Base-by-base conservation (phyloP, 169 alveolate genomes). In the Cardiosporidium cionae region DNA sequence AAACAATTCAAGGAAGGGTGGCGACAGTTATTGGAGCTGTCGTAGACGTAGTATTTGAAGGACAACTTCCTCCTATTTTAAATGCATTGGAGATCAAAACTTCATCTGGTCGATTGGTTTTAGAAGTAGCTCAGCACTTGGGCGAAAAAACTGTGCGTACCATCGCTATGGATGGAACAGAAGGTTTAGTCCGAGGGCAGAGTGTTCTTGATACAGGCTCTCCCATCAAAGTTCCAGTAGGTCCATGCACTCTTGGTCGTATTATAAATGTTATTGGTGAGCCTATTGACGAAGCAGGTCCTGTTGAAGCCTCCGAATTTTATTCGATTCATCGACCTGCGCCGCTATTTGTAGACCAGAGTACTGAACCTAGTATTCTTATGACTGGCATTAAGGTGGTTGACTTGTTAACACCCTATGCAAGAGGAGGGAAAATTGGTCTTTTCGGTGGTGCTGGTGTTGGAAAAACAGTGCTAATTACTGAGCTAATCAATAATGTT, bases 391-490 rank as follows among this genome's bases (percentile, higher is more conserved):
- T 81, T 27, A 80, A 96, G 83, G 98, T 94, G 67, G 96, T 96
- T 32, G 99, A 96, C 78, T 78, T 96, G 32, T 80, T 96, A 81
- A 97, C 99, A 28, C 99, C 99, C 67, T 96, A 94, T 83, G 96
- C 97, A 31, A 94, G 92, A 89, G 99, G 99, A 35, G 99, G 99
- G 16, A 96, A 96, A 89, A 93, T 96, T 67, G 99, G 99, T 67
- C 90, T 96, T 28, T 96, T 96, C 84, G 99, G 99, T 1, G 99
- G 99, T 44, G 99, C 99, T 7, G 99, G 99, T n/a, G 99, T 96
- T 65, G 99, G 99, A 6, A 96, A 96, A 86, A 96, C 99, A 7
- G 99, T 96, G 79, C 86, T 96, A 32, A 96, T 96, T 82, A 92
- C 94, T 97, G 99, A 95, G 79, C 92, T 96, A 72, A 96, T 95